phyloP scores from a whole-genome alignment of 2,329 filamentous ascomycete species.

The Cryphonectria parasitica region DNA sequence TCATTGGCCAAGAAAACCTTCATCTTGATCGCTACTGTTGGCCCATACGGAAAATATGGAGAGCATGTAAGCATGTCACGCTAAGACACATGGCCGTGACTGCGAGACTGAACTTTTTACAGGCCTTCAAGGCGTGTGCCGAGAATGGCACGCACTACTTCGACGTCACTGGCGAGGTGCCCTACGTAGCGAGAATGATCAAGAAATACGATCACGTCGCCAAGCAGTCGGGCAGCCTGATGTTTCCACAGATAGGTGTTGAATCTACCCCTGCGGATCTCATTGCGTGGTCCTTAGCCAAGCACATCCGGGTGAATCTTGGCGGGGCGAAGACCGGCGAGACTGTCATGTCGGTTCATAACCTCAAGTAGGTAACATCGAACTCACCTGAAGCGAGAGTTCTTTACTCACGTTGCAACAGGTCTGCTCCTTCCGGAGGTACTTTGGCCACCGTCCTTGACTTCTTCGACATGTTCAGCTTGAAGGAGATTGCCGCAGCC shows the following conservation, averaged over 20 bases:
- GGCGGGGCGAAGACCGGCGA: slow-evolving; percentile 54
- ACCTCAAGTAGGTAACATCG: slow-evolving; percentile 41
- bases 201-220: slow-evolving; percentile 59
- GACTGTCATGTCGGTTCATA: slow-evolving; percentile 55
- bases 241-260: slow-evolving; percentile 65
- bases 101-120: slow-evolving; percentile 4
- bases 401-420: neutral
- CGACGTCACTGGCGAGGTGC: slow-evolving; percentile 64
- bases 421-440: slow-evolving; percentile 61
- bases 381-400: neutral
- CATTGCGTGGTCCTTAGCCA: slow-evolving; percentile 57
- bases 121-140: slow-evolving; percentile 63
- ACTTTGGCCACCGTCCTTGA: slow-evolving; percentile 70
- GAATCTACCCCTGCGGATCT: slow-evolving; percentile 67
- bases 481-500: slow-evolving; percentile 51
- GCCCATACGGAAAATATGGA: slow-evolving; percentile 61
- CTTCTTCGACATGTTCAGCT: slow-evolving; percentile 56
- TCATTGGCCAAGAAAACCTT: slow-evolving; percentile 59
- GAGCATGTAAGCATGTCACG: slow-evolving; percentile 42
- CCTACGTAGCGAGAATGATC: slow-evolving; percentile 64
- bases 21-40: slow-evolving; percentile 61
- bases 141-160: slow-evolving; percentile 67
- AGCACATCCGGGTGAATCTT: slow-evolving; percentile 54
- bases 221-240: slow-evolving; percentile 57
- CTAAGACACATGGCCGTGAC: neutral